Evolutionary conservation across 495 filamentous ascomycete species (phyloP).

Genomic region (Chaetomium fimeti): DNA sequence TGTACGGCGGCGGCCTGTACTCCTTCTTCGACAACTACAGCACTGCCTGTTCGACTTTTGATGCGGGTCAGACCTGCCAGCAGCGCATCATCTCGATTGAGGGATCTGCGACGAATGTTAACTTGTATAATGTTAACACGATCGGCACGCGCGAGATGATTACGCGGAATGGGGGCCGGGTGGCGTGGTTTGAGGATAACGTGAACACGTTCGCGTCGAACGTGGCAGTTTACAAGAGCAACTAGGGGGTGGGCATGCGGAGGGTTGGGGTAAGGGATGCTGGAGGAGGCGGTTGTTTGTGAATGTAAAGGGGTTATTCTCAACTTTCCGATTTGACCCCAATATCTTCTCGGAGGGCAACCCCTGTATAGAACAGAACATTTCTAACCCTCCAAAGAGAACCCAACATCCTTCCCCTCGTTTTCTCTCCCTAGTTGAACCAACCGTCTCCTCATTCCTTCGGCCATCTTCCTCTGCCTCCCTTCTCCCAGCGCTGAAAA

Average conservation of each 20-base stretch:
- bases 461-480: constrained; percentile 53
- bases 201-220: constrained; percentile 48
- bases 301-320: not conserved
- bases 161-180: constrained; percentile 38
- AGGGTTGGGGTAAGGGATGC: constrained; percentile 15
- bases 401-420: constrained; percentile 55
- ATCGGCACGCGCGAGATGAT: constrained; percentile 52
- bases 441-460: constrained; percentile 54
- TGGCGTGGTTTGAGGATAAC: constrained; percentile 47
- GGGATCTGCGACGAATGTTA: constrained; percentile 46
- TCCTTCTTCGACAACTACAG: constrained; percentile 68
- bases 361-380: not conserved
- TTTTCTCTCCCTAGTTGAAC: constrained; percentile 59
- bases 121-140: constrained; percentile 57
- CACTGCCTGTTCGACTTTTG: constrained; percentile 44
- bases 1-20: constrained; percentile 74
- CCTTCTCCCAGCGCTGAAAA: constrained; percentile 51
- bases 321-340: not conserved
- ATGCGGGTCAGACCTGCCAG: constrained; percentile 54
- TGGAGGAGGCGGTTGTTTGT: not conserved
- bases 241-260: not conserved
- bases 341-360: not conserved
- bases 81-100: constrained; percentile 53
- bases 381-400: constrained; percentile 41
- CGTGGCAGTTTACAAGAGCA: constrained; percentile 45